Percentiles rank a stretch among this genome's conserved stretches.
These are phyloP conservation scores for Fusarium globosum DNA, from an alignment of 2,329 filamentous ascomycete species.

Conservation along the genomic window DNA sequence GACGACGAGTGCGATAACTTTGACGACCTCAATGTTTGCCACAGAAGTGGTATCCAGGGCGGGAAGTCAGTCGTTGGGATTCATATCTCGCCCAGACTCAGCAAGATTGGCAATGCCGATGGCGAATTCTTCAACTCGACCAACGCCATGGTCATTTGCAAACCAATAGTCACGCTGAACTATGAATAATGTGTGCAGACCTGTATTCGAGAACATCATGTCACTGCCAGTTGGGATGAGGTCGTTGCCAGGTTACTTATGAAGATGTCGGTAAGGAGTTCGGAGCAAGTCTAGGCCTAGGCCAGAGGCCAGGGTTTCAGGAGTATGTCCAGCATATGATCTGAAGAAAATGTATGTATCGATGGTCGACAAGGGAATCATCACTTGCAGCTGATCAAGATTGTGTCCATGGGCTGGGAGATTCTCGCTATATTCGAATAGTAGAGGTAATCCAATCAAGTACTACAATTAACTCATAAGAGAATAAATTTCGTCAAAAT, in stretches of 20 bases:
- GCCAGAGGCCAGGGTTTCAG: neutral
- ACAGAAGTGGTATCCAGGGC: neutral
- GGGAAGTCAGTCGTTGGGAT: conserved; percentile 3
- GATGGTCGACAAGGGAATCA: neutral
- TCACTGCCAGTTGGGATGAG: neutral
- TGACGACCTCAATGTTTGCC: neutral
- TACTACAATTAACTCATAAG: neutral
- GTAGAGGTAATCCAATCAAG: neutral
- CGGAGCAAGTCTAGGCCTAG: neutral
- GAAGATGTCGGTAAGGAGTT: neutral
- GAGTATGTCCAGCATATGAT: neutral
- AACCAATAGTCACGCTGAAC: conserved; percentile 7
- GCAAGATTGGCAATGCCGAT: conserved; percentile 28
- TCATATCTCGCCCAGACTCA: conserved; percentile 23
- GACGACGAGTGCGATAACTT: neutral
- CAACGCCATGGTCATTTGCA: conserved; percentile 2
- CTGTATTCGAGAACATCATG: neutral
- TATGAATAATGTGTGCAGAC: neutral
- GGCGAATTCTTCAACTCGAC: conserved; percentile 7
- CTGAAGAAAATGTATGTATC: neutral
- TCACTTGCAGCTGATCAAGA: neutral
- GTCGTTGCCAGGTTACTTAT: neutral
- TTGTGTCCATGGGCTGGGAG: neutral
- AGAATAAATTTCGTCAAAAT: neutral
- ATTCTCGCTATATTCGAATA: neutral